Conservation (phyloP, 352 stramenopile species). For the Phytophthora palmivora region DNA sequence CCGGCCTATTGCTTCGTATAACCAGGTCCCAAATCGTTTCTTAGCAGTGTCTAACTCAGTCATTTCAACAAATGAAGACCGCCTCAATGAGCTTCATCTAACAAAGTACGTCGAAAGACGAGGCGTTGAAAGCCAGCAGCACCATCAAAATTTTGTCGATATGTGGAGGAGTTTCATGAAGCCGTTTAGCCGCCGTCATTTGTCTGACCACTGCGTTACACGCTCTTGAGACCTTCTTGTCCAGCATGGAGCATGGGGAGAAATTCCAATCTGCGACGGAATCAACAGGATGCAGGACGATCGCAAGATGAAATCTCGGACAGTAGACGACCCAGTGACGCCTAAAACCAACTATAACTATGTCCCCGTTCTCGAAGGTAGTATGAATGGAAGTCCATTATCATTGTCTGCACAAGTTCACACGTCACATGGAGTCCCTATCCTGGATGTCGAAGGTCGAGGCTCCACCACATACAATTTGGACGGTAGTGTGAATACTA, state of each 20-base stretch:
- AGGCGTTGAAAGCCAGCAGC: too few species aligned
- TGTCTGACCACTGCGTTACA: slow-evolving; percentile 36
- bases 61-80: too few species aligned
- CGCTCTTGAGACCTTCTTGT: slow-evolving; percentile 7
- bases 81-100: too few species aligned
- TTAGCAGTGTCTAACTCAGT: too few species aligned
- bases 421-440: slow-evolving; percentile 30
- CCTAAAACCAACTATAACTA: slow-evolving; percentile 30
- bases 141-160: slow-evolving; percentile 8
- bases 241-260: slow-evolving; percentile 2
- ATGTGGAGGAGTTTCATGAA: slow-evolving; percentile 26
- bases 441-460: slow-evolving; percentile 34
- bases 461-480: slow-evolving; percentile 31
- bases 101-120: too few species aligned
- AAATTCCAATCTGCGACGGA: slow-evolving; percentile 23
- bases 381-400: slow-evolving; percentile 20
- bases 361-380: slow-evolving; percentile 41
- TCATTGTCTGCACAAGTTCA: slow-evolving; percentile 22
- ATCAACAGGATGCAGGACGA: slow-evolving; percentile 24
- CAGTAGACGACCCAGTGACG: slow-evolving; percentile 9
- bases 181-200: slow-evolving; percentile 10
- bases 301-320: slow-evolving; percentile 19
- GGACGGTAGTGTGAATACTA: slow-evolving; percentile 31
- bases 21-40: too few species aligned
- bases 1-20: too few species aligned